These are phyloP conservation scores for Thinopyrum elongatum DNA, from an alignment of 176 grass and related monocot genomes.

Conservation along the genomic window DNA sequence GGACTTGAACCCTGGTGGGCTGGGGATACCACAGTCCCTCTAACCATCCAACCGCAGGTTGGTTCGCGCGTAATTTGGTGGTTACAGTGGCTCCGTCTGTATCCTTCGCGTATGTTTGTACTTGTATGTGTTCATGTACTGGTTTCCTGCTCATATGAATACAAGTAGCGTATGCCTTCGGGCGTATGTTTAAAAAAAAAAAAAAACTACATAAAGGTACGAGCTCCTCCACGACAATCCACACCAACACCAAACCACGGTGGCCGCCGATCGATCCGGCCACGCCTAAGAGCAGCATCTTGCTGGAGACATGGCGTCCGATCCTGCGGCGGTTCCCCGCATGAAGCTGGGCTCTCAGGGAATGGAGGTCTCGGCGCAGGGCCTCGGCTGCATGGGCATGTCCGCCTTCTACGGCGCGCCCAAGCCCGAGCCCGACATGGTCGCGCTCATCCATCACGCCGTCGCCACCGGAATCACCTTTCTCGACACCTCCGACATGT, in stretches of 20 bases:
- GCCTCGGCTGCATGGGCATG: conserved; percentile 91
- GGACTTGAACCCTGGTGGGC: too few relatives aligned
- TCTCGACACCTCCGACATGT: conserved; percentile 60
- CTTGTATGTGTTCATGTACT: too few relatives aligned
- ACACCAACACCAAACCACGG: background rate
- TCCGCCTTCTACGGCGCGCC: conserved; percentile 35
- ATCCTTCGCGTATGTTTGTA: too few relatives aligned
- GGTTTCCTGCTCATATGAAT: too few relatives aligned
- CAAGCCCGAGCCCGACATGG: conserved; percentile 59
- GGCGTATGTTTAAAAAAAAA: too few relatives aligned
- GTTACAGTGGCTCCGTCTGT: too few relatives aligned
- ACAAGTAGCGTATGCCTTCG: too few relatives aligned
- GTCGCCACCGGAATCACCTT: conserved; percentile 49
- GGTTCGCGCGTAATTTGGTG: too few relatives aligned
- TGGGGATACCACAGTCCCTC: too few relatives aligned
- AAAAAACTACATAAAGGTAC: background rate
- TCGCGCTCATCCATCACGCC: conserved; percentile 59
- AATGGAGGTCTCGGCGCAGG: conserved; percentile 72
- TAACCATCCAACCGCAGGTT: too few relatives aligned
- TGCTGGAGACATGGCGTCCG: background rate
- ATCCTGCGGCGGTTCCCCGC: background rate
- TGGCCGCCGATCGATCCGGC: background rate
- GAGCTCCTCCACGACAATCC: too few relatives aligned
- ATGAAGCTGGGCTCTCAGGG: conserved; percentile 79
- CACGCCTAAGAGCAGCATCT: background rate